Base-by-base conservation (phyloP, 1,284 basidiomycete species). In the Hortiboletus rubellus region DNA sequence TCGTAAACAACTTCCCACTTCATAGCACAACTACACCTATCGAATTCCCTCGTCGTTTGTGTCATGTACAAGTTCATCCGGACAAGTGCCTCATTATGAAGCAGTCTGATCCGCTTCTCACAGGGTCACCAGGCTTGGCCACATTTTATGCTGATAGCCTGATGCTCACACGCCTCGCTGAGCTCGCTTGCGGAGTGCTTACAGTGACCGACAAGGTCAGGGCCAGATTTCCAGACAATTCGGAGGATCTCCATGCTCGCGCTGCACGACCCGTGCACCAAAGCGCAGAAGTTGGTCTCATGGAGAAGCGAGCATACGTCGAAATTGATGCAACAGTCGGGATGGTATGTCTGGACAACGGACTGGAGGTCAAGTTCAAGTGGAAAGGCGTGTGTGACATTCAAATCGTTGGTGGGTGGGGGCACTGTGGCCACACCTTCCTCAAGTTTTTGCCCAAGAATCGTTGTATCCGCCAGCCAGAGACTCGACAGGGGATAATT, bases 11-110 rank as follows among this genome's bases (percentile, higher is more conserved):
- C 38, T n/a, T 37, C n/a, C 14, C 15, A 37, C 10, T 44, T 41
- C 46, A 7, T 46, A 49, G 22, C 4, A 5, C 27, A 5, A 27
- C 33, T 50, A 27, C 58, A 47, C 27, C 27, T 27, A 54, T 52
- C 57, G 45, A 24, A 36, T 46, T 56, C 45, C 45, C 61, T 58
- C 52, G 24, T 44, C 86, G 83, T 48, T 68, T 86, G 47, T 85
- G 83, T 63, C 85, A 86, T 70, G 77, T 83, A 24, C 83, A 86
- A 63, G 81, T 87, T 60, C 84, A 86, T 68, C 76, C 86, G 17
- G 85, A 87, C 74, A 86, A 87, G 69, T 86, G 83, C 68, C 86
- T 84, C 67, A 79, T 87, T 51, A 73, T 87, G 52, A 79, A 80
- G 57, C 73, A 77, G 65, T 83, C 81, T 60, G 76, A 76, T 48